Evolutionary conservation across 805 yeast species (phyloP).

Genomic region (Yarrowia alimentaria): DNA sequence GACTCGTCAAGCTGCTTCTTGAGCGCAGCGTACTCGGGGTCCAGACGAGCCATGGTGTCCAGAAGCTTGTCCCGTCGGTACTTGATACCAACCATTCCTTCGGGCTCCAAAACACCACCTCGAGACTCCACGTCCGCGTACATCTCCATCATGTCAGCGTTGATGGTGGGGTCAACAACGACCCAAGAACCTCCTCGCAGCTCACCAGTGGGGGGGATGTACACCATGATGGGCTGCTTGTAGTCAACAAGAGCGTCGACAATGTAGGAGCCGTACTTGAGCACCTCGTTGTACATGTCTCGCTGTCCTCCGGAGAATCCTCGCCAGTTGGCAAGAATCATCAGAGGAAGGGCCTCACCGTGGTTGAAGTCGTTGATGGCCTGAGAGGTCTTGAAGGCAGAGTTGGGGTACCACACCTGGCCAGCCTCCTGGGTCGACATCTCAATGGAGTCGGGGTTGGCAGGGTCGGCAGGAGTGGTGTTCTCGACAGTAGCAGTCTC

Average conservation of each 20-base stretch:
- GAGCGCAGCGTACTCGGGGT: constrained; percentile 63
- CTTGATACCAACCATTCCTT: constrained; percentile 98
- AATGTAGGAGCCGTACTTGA: constrained; percentile 94
- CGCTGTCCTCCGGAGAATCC: constrained; percentile 99
- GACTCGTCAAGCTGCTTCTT: constrained; percentile 52
- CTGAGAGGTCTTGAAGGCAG: constrained; percentile 98
- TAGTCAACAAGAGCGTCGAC: constrained; percentile 95
- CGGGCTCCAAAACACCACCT: constrained; percentile 98
- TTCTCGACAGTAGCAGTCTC: constrained; percentile 90
- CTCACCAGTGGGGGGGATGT: constrained; percentile 98
- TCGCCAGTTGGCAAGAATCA: constrained; percentile 99
- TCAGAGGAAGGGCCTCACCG: constrained; percentile 96
- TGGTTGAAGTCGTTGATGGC: constrained; percentile 96
- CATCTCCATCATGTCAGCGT: constrained; percentile 98
- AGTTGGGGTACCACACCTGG: constrained; percentile 99
- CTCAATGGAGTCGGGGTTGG: constrained; percentile 93
- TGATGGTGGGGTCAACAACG: constrained; percentile 97
- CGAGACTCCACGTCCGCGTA: constrained; percentile 94
- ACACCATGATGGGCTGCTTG: constrained; percentile 94
- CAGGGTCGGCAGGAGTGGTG: constrained; percentile 95
- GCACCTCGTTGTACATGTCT: constrained; percentile 97
- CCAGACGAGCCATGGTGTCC: constrained; percentile 89
- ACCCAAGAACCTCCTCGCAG: constrained; percentile 99
- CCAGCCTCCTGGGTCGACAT: constrained; percentile 90
- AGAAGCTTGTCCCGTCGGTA: constrained; percentile 90